Base-by-base conservation (phyloP, 106 monocot genomes). In the Dendrobium huoshanense region DNA sequence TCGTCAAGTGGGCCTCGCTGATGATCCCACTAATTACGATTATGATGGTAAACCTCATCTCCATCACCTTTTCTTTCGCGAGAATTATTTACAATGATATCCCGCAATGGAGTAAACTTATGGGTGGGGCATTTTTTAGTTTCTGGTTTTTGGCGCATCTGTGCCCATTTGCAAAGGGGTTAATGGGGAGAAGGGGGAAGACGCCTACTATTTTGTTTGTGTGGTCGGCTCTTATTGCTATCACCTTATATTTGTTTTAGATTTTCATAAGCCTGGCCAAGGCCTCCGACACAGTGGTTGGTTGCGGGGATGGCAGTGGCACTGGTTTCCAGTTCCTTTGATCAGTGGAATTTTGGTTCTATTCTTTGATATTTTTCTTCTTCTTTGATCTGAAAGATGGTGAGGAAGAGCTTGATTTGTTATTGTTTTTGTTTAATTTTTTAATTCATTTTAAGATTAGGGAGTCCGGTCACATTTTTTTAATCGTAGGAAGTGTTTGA, bases 21-120 rank as follows among this genome's bases (percentile, higher is more conserved):
- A 87, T 92, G 87, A 87, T 92, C 20, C 92, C 92, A 47, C 92
- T 89, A 1, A 89, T 92, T 48, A 85, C 83, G 2, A 92, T 92
- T 75, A 87, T 89, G 87, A 92, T 92, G 92, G 89, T 89, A 58
- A 92, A 92, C 77, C 73, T 92, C 47, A 92, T 92, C 42, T 87
- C 92, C 17, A 77, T 92, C 13, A 77, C 77, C 15, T 89, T 92
- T 24, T 87, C 81, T 2, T 89, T 89, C 80, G 83, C 84, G 9
- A 87, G 78, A 83, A 89, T 89, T 7, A 84, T 92, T 15, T 87
- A 92, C 85, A 87, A 85, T 8, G 88, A 88, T 58, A 80, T 84
- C 49, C 89, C 87, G 25, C 75, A 85, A 20, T 87, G 87, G 90
- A 88, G 83, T 67, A 90, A 90, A 87, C 70, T 90, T 1, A 75